These are phyloP conservation scores for Mycena vitilis DNA, from an alignment of 768 basidiomycete species.

Conservation along the genomic window DNA sequence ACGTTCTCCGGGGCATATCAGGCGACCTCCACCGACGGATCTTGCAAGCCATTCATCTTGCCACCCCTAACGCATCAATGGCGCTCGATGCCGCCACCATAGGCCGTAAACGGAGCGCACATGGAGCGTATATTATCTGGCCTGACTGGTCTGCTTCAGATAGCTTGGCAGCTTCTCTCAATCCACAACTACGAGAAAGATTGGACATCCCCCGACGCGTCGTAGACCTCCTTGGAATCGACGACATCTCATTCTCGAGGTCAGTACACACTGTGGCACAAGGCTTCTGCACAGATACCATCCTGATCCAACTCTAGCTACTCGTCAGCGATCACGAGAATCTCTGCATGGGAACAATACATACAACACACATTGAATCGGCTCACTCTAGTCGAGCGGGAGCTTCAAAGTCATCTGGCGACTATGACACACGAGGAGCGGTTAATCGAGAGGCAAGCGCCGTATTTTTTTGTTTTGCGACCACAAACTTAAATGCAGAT, in stretches of 20 bases:
- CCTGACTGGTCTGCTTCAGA: neutral
- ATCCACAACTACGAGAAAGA: slow-evolving; percentile 31
- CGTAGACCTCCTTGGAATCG: slow-evolving; percentile 46
- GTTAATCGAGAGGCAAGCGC: slow-evolving; percentile 53
- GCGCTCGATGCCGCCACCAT: too few relatives aligned
- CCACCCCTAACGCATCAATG: too few relatives aligned
- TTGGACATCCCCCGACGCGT: slow-evolving; percentile 44
- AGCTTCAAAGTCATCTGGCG: slow-evolving; percentile 50
- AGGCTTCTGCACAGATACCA: too few relatives aligned
- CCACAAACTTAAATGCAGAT: neutral
- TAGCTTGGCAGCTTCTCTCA: neutral
- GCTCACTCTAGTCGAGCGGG: slow-evolving; percentile 49
- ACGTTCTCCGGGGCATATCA: too few relatives aligned
- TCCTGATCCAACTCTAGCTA: slow-evolving; percentile 44
- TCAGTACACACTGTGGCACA: slow-evolving; percentile 19
- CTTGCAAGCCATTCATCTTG: too few relatives aligned
- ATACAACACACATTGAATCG: slow-evolving; percentile 48
- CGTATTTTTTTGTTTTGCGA: neutral
- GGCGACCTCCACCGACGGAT: too few relatives aligned
- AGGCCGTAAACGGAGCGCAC: too few relatives aligned
- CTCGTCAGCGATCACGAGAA: slow-evolving; percentile 48
- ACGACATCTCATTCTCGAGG: slow-evolving; percentile 52
- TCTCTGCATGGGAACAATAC: slow-evolving; percentile 47
- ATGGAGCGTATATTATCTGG: too few relatives aligned
- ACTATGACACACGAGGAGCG: slow-evolving; percentile 48